Evolutionary conservation across 306 rosid genomes (phyloP), one percentile per base, ranked within the genome.

Genomic region (Vigna mungo): DNA sequence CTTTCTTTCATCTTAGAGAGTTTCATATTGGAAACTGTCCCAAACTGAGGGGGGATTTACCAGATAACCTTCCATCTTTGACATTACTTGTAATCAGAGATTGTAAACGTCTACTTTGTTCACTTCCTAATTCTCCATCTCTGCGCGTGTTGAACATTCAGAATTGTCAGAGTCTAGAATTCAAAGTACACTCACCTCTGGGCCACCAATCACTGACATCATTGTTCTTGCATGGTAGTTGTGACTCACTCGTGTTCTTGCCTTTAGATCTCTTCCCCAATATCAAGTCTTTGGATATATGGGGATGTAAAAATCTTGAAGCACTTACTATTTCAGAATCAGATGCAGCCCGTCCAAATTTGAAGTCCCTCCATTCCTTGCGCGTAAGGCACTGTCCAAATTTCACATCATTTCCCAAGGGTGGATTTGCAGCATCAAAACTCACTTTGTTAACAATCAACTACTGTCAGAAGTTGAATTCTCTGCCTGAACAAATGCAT

Each of bases 1-100:
- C 73, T 64, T 78, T 85, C 41, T 0, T 30, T 64, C 37, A 18
- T 51, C 88, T 85, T 51, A 61, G 60, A n/a, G 82, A 82, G 71
- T 4, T 85, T 77, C 78, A 77, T 15, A 68, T 83, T 4, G 58
- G 54, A 56, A 18, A 13, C 8, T 83, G 87, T 55, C 81, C 83
- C 32, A 76, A 59, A 25, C 76, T 86, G 36, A 68, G 13, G 0
- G 85, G 82, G 21, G 27, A 69, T 9, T 77, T 86, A 52, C 89
- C 85, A 34, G 5, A 27, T 12, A 68, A 65, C 30, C 89, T 86
- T 68, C 87, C 87, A 20, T 83, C 87, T 39, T 63, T 86, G 76
- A 67, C 61, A 47, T 34, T 59, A 48, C 85, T 83, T 23, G 37
- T 23, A 17, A 82, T 86, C 62, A 27, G 32, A 41, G 62, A 66